Base-by-base conservation (phyloP, 2,329 filamentous ascomycete species). In the Trematosphaeria pertusa region DNA sequence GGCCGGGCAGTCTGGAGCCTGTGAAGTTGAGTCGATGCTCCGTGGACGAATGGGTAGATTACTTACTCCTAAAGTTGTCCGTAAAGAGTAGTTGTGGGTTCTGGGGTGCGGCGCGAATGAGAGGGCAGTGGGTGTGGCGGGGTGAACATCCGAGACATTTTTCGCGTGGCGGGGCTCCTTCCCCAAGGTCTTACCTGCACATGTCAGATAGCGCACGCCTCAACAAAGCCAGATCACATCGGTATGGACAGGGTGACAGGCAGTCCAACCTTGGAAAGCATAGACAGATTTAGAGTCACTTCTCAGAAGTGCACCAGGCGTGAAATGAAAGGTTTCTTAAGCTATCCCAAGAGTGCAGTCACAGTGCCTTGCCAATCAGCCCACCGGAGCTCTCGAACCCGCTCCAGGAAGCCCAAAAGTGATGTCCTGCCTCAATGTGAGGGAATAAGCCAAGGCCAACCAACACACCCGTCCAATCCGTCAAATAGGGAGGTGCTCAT, bases 321-420 rank as follows among this genome's bases (percentile, higher is more conserved):
- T 63, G 59, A 61, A 65, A 55, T 62, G 55, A 39, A 58, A 52
- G 47, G 55, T 52, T 62, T 54, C 57, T 62, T 64, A 45, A 55
- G 53, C 60, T 63, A 63, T 45, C 58, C 62, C 64, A 62, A 59
- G 58, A 64, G 61, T 50, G 55, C 61, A 65, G 60, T 54, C 37
- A 54, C 53, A 37, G 48, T 56, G 52, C 17, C 52, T 61, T 54
- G 51, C 24, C 54, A 52, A 40, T 43, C 56, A 56, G 53, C 40
- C 49, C 43, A 48, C 28, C 19, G 40, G 46, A 62, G 59, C 36
- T 50, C 48, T 28, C 50, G 53, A 57, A 51, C 42, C 58, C 39
- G 46, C 58, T 56, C 52, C 43, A 46, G 37, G 20, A 43, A 53
- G 37, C 44, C 46, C 51, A 37, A 39, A 51, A 58, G n/a, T 37